Evolutionary conservation across 352 stramenopile species (phyloP).

Genomic region (Phytophthora quininea): DNA sequence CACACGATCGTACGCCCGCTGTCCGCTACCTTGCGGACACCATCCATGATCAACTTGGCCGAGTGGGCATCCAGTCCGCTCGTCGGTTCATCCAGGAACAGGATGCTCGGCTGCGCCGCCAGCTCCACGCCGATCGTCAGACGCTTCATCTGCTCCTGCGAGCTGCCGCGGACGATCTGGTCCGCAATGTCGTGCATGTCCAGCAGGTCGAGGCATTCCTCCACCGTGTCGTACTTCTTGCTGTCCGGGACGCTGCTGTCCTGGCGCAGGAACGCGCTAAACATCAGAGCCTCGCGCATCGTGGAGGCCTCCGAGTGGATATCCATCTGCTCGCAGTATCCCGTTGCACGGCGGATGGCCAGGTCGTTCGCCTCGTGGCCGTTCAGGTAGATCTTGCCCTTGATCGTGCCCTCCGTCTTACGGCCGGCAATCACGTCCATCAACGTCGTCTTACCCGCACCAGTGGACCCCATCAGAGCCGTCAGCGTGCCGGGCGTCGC

Average conservation of each 20-base stretch:
- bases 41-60: slow-evolving; percentile 77
- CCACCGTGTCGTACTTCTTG: slow-evolving; percentile 37
- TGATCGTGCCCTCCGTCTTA: slow-evolving; percentile 54
- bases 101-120: slow-evolving; percentile 66
- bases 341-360: slow-evolving; percentile 42
- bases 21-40: slow-evolving; percentile 76
- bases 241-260: slow-evolving; percentile 28
- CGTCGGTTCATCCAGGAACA: slow-evolving; percentile 80
- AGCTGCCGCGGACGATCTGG: slow-evolving; percentile 43
- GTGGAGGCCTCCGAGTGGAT: slow-evolving; percentile 83
- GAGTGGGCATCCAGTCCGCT: slow-evolving; percentile 81
- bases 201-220: slow-evolving; percentile 36
- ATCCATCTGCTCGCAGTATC: slow-evolving; percentile 83
- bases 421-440: slow-evolving; percentile 25
- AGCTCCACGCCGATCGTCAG: slow-evolving; percentile 86
- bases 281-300: slow-evolving; percentile 84
- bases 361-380: slow-evolving; percentile 38
- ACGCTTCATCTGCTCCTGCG: slow-evolving; percentile 48
- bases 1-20: slow-evolving; percentile 75
- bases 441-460: slow-evolving; percentile 55
- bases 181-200: slow-evolving; percentile 37
- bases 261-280: slow-evolving; percentile 80
- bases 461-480: slow-evolving; percentile 79
- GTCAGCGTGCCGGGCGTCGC: slow-evolving; percentile 77
- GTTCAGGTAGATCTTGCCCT: slow-evolving; percentile 56